Evolutionary conservation across 768 basidiomycete genomes (phyloP).

Genomic region (Boletus pseudopeckii): DNA sequence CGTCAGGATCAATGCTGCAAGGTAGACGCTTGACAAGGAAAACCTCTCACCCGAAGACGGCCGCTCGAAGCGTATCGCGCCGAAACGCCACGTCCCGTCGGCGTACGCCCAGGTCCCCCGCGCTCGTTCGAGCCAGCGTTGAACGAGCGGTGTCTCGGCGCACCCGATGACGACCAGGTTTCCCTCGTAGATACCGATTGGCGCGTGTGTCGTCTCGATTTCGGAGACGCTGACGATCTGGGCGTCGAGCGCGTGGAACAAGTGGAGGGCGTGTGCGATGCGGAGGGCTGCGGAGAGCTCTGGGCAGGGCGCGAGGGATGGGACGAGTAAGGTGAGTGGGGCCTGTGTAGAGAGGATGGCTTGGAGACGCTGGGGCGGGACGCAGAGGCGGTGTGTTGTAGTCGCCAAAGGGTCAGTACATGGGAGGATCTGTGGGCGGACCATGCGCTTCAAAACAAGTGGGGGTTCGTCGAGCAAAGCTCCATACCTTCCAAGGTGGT

Average conservation of each 20-base stretch:
- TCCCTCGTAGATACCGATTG: constrained; percentile 26
- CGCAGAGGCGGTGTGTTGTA: not conserved
- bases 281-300: constrained; percentile 57
- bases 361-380: constrained; percentile 49
- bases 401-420: not conserved
- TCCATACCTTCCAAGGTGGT: constrained; percentile 24
- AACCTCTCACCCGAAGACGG: constrained; percentile 18
- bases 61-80: constrained; percentile 13
- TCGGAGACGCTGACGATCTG: constrained; percentile 48
- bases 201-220: constrained; percentile 18
- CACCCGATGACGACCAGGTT: constrained; percentile 62
- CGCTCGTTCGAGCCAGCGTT: constrained; percentile 28
- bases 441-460: not conserved
- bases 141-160: constrained; percentile 33
- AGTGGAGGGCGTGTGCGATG: constrained; percentile 61
- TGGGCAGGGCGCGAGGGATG: constrained; percentile 30
- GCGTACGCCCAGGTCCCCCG: constrained; percentile 19
- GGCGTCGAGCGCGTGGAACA: constrained; percentile 69
- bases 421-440: constrained; percentile 5
- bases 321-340: constrained; percentile 56
- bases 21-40: not conserved
- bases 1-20: not conserved
- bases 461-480: not conserved
- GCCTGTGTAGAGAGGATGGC: constrained; percentile 54
- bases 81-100: constrained; percentile 17